Conservation (phyloP, 2,329 filamentous ascomycete genomes). For the Sporothrix brasiliensis region DNA sequence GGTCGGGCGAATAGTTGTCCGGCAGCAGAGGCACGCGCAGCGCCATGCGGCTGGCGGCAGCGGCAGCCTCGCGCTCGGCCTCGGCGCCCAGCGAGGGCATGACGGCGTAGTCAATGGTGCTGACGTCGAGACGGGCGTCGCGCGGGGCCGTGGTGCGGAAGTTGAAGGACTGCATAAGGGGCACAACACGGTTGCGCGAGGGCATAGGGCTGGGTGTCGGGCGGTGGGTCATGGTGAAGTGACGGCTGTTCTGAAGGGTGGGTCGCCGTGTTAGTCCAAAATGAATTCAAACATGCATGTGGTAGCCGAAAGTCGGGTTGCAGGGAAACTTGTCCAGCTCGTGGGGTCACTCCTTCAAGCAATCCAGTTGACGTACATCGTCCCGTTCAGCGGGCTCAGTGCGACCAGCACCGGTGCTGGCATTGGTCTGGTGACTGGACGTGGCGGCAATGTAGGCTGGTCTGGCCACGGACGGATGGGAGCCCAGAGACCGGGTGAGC, state of each 20-base stretch:
- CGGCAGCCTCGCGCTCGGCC: conserved; percentile 40
- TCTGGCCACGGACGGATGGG: conserved; percentile 47
- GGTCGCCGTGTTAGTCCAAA: conserved; percentile 17
- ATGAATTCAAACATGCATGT: neutral
- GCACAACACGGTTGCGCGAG: conserved; percentile 51
- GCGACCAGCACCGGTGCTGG: conserved; percentile 51
- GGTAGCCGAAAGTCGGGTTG: conserved; percentile 12
- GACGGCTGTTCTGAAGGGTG: conserved; percentile 40
- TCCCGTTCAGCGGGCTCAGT: conserved; percentile 48
- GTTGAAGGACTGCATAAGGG: conserved; percentile 68
- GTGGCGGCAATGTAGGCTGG: conserved; percentile 38
- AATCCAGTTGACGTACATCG: conserved; percentile 45
- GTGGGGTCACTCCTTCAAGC: too few species aligned
- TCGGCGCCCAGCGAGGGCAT: conserved; percentile 49
- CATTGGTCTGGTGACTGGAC: conserved; percentile 44
- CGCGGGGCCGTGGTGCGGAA: conserved; percentile 56
- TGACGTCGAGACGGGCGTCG: conserved; percentile 41
- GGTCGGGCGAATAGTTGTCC: conserved; percentile 57
- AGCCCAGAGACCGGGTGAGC: conserved; percentile 52
- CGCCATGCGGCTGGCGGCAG: conserved; percentile 37
- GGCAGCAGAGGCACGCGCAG: conserved; percentile 63
- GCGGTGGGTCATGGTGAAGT: conserved; percentile 53
- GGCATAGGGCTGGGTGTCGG: conserved; percentile 50
- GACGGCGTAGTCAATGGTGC: conserved; percentile 56
- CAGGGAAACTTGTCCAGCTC: neutral